Conservation (phyloP, 23 red algal genomes). For the Gracilaria vermiculophylla region DNA sequence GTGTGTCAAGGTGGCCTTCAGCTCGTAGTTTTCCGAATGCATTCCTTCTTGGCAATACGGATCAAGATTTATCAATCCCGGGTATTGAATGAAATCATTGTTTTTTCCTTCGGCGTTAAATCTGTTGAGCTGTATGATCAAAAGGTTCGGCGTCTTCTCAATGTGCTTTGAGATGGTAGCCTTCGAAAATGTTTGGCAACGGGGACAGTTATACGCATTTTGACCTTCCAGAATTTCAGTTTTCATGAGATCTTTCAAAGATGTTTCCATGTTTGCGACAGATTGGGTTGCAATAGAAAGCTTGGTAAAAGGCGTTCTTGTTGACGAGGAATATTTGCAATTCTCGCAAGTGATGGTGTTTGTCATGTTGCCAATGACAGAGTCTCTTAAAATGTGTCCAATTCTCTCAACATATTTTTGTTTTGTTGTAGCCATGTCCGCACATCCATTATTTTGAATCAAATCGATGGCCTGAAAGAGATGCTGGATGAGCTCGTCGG, state of each 20-base stretch:
- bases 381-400: not conserved
- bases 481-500: not conserved
- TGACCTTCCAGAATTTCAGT: not conserved
- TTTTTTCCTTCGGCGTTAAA: not conserved
- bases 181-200: not conserved
- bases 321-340: not conserved
- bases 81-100: not conserved
- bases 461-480: not conserved
- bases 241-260: not conserved
- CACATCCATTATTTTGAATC: not conserved
- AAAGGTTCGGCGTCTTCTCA: not conserved
- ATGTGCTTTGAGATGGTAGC: not conserved
- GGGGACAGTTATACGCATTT: not conserved
- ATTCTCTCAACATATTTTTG: not conserved
- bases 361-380: not conserved
- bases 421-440: not conserved
- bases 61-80: not conserved
- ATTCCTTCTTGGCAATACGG: too few species aligned
- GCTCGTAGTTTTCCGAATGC: not conserved
- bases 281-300: not conserved
- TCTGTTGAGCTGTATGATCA: not conserved
- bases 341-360: not conserved
- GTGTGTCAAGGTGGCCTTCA: not conserved
- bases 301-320: not conserved
- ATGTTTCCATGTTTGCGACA: not conserved